Percentiles rank a stretch among this genome's conserved stretches.
phyloP scores from a whole-genome alignment of 805 yeast species.

The Candida krabiensis region DNA sequence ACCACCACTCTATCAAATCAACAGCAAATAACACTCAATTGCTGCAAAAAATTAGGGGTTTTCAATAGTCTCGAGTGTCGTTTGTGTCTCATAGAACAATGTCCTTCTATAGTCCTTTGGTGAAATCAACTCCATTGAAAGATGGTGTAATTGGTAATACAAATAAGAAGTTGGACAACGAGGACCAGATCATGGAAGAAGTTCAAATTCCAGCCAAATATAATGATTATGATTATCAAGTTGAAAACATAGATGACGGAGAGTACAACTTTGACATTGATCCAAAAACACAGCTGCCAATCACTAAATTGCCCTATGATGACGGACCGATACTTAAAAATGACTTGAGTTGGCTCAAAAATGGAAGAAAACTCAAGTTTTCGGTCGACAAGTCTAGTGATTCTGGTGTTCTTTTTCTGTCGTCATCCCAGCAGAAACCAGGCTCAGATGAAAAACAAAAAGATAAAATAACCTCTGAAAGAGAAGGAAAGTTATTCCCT shows the following conservation, averaged over 20 bases:
- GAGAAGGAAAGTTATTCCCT: constrained; percentile 44
- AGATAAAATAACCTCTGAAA: constrained; percentile 19
- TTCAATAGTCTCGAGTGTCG: no score
- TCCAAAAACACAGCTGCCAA: constrained; percentile 24
- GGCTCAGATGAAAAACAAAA: constrained; percentile 16
- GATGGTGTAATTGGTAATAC: no score
- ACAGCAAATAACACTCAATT: no score
- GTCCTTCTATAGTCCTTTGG: not conserved
- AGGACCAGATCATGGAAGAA: constrained; percentile 17
- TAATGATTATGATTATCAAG: constrained; percentile 21
- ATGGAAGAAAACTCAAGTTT: constrained; percentile 41
- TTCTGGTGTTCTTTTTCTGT: constrained; percentile 40
- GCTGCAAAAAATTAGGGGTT: no score
- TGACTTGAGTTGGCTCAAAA: constrained; percentile 33
- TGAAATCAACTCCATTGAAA: not conserved
- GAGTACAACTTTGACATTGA: constrained; percentile 27
- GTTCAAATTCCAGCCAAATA: constrained; percentile 22
- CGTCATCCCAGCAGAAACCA: constrained; percentile 14
- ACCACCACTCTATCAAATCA: no score
- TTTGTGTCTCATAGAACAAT: no score
- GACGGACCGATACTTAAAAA: constrained; percentile 33
- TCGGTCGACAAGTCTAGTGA: constrained; percentile 46
- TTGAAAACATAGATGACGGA: constrained; percentile 9
- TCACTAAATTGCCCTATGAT: constrained; percentile 34
- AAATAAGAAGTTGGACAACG: constrained; percentile 1